A percentile compares a stretch with the other conserved stretches of the same genome.
These are phyloP conservation scores for Boletellus deceptivus DNA, from an alignment of 1,284 basidiomycete genomes.

Conservation along the genomic window DNA sequence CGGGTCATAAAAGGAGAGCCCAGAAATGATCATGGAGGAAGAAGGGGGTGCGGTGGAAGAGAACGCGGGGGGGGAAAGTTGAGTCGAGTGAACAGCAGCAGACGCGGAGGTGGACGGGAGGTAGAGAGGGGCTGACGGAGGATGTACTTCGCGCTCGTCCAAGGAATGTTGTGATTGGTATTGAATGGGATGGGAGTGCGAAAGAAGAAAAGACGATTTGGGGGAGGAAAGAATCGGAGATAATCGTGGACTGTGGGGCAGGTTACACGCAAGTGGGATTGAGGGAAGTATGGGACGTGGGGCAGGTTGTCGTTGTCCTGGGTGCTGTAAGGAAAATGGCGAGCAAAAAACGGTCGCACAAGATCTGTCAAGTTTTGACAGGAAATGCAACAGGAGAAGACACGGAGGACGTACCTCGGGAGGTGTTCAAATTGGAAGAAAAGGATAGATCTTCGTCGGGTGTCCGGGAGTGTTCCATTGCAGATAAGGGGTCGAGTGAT, in stretches of 20 bases:
- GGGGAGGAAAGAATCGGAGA: neutral
- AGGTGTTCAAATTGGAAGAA: slow-evolving; percentile 8
- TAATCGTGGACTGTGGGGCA: neutral
- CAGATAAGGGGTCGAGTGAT: slow-evolving; percentile 2
- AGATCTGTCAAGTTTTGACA: slow-evolving; percentile 15
- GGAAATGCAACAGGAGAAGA: slow-evolving; percentile 2
- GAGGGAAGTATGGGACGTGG: neutral
- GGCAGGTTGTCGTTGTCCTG: neutral
- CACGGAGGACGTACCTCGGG: slow-evolving; percentile 31
- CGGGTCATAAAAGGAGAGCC: slow-evolving; percentile 31
- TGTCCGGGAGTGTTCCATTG: slow-evolving; percentile 25
- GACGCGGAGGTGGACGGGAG: neutral
- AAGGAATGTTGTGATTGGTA: slow-evolving; percentile 1
- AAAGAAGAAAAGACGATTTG: slow-evolving; percentile 7
- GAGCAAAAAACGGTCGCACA: slow-evolving; percentile 16
- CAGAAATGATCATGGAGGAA: slow-evolving; percentile 29
- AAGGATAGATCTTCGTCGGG: slow-evolving; percentile 14
- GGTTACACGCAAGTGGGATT: neutral
- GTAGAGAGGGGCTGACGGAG: slow-evolving; percentile 1
- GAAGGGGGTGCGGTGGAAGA: slow-evolving; percentile 1
- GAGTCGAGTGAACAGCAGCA: neutral
- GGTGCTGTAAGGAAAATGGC: slow-evolving; percentile 4
- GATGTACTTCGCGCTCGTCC: slow-evolving; percentile 1
- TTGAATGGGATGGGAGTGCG: neutral
- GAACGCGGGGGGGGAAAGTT: neutral